Evolutionary conservation across 495 filamentous ascomycete species (phyloP), one percentile per base, ranked within the genome.

Genomic region (Trichocladium antarcticum): DNA sequence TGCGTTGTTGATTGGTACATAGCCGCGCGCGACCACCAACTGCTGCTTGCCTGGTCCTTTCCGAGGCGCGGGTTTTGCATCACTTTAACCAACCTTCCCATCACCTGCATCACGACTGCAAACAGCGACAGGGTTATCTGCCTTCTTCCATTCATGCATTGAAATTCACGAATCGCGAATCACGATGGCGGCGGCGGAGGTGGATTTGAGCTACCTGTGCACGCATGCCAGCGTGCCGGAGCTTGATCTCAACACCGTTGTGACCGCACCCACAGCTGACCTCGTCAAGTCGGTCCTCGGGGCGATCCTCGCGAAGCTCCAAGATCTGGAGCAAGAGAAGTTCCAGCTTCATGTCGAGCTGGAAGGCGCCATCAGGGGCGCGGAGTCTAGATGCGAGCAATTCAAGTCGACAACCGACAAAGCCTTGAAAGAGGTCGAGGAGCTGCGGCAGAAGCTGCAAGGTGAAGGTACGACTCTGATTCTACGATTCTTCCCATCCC

Each of bases 331-430:
- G 50, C 81, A 89, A 6, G 83, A 92, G 37, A 95, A 94, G 65
- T 75, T 94, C 37, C 83, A 83, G 43, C 63, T 84, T 14, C 85
- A 89, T 48, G 87, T 97, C n/a, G 92, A 97, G 68, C 73, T 97
- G 9, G 92, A 97, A 63, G 89, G 84, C 67, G 80, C 82, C 21
- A 81, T 93, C 14, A 81, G 86, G 34, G 81, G 74, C 49, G 81
- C 80, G 35, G 90, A 97, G 59, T 80, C 83, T 14, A 84, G 86
- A 63, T 77, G 80, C 57, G 82, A 88, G 56, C 79, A 80, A 15
- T 76, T 94, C 68, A 94, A 89, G 61, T 70, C 74, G 31, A 81
- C 81, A 3, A 69, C 87, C 11, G 89, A 94, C 55, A 92, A 89
- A 60, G 81, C 81, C 7, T 74, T 86, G 51, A 82, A 84, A 35